These are phyloP conservation scores for Penicillium verrucosum DNA, from an alignment of 2,329 filamentous ascomycete genomes.

Conservation along the genomic window DNA sequence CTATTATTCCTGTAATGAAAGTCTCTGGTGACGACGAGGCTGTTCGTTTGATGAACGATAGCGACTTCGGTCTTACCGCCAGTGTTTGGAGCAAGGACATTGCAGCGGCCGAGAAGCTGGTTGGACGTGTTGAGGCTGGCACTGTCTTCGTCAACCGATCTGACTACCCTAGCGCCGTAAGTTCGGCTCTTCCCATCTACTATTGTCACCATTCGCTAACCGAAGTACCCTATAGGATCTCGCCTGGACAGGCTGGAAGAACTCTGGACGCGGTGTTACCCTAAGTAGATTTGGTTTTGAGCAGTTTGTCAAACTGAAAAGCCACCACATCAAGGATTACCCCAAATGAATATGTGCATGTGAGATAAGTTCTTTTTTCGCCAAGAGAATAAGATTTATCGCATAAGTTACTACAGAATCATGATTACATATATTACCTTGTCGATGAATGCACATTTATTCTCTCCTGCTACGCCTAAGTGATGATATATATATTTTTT, in stretches of 20 bases:
- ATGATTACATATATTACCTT: not conserved
- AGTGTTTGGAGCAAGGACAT: conserved; percentile 95
- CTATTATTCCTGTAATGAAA: conserved; percentile 85
- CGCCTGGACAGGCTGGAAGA: conserved; percentile 98
- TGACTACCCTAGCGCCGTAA: conserved; percentile 86
- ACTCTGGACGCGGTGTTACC: conserved; percentile 88
- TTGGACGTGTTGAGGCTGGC: conserved; percentile 80
- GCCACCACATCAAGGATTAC: conserved; percentile 84
- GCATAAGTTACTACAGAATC: not conserved
- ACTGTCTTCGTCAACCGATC: conserved; percentile 96
- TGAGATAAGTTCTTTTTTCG: not conserved
- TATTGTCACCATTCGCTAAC: not conserved
- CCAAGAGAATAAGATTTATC: not conserved
- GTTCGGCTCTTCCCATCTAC: conserved; percentile 36
- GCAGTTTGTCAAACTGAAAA: conserved; percentile 94
- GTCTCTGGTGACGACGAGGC: conserved; percentile 80
- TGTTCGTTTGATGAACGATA: conserved; percentile 85
- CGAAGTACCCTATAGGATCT: conserved; percentile 61
- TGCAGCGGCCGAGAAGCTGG: conserved; percentile 68
- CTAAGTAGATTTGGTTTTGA: conserved; percentile 89
- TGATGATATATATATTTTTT: not conserved
- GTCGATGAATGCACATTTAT: not conserved
- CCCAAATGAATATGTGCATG: conserved; percentile 46
- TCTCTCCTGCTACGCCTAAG: not conserved
- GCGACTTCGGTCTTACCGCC: conserved; percentile 90